These are phyloP conservation scores for Claviceps humidiphila DNA, from an alignment of 2,329 filamentous ascomycete species.

Conservation along the genomic window DNA sequence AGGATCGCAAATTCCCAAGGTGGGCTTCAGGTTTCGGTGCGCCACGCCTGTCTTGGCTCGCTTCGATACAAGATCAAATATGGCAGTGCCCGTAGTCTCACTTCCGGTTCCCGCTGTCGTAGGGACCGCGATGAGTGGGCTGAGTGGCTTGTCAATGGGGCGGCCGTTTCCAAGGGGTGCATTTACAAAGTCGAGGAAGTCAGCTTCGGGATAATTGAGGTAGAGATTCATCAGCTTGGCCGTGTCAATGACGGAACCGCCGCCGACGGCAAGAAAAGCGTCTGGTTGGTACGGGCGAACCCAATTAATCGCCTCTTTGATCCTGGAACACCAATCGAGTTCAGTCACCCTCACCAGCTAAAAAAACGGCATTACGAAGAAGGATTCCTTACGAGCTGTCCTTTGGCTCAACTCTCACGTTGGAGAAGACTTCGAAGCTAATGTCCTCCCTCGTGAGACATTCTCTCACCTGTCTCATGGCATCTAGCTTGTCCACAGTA, in stretches of 20 bases:
- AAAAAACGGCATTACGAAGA: neutral
- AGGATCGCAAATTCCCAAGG: constrained; percentile 72
- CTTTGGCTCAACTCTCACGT: constrained; percentile 80
- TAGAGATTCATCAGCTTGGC: constrained; percentile 99
- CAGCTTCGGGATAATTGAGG: constrained; percentile 76
- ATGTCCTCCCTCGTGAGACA: constrained; percentile 68
- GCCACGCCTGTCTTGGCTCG: constrained; percentile 92
- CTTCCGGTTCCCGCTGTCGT: constrained; percentile 79
- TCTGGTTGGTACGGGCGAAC: constrained; percentile 70
- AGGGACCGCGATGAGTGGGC: constrained; percentile 68
- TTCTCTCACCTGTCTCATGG: constrained; percentile 81
- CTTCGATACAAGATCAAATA: constrained; percentile 86
- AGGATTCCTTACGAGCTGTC: constrained; percentile 59
- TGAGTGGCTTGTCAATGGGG: constrained; percentile 58
- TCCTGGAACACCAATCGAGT: constrained; percentile 29
- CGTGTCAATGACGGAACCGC: constrained; percentile 90
- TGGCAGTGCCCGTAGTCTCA: constrained; percentile 94
- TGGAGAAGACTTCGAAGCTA: constrained; percentile 67
- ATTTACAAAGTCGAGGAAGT: constrained; percentile 96
- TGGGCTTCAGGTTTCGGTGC: constrained; percentile 90
- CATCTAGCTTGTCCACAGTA: constrained; percentile 68
- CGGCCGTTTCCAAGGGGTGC: constrained; percentile 77
- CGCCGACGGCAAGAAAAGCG: constrained; percentile 82
- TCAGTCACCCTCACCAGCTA: constrained; percentile 17
- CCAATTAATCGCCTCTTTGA: constrained; percentile 82